Percentiles rank a stretch among this genome's conserved stretches.
Evolutionary conservation across 768 basidiomycete species (phyloP).

Genomic region (Leccinum truebloodii): DNA sequence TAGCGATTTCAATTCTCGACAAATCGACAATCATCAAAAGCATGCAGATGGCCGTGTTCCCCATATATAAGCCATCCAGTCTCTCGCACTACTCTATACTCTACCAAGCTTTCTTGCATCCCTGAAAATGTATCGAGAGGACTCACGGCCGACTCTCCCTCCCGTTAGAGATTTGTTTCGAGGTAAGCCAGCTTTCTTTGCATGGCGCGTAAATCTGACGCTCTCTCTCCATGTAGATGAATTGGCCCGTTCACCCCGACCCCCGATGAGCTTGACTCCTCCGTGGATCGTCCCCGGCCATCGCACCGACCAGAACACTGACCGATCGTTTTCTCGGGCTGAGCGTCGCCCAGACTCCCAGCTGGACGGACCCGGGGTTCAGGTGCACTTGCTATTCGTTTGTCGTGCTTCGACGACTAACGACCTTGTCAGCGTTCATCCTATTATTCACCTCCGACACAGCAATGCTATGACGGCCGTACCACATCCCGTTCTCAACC

Average conservation of each 20-base stretch:
- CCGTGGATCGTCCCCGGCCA: constrained; percentile 48
- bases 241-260: constrained; percentile 42
- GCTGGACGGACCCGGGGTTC: constrained; percentile 32
- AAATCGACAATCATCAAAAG: constrained; percentile 26
- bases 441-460: constrained; percentile 25
- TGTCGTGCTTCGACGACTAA: constrained; percentile 5
- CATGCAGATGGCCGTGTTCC: constrained; percentile 24
- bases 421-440: constrained; percentile 22
- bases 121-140: constrained; percentile 27
- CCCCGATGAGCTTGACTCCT: constrained; percentile 40
- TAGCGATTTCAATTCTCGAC: constrained; percentile 19
- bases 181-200: constrained; percentile 39
- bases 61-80: constrained; percentile 28
- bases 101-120: constrained; percentile 19
- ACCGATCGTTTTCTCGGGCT: constrained; percentile 27
- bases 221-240: constrained; percentile 40
- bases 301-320: constrained; percentile 31
- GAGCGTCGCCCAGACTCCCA: constrained; percentile 27
- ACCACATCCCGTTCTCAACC: constrained; percentile 14
- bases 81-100: constrained; percentile 5
- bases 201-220: constrained; percentile 4
- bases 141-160: constrained; percentile 60
- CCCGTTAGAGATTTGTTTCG: constrained; percentile 70
- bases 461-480: constrained; percentile 31
- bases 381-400: constrained; percentile 22